Base-by-base conservation (phyloP, 1,284 basidiomycete species). In the Coriolopsis trogii region DNA sequence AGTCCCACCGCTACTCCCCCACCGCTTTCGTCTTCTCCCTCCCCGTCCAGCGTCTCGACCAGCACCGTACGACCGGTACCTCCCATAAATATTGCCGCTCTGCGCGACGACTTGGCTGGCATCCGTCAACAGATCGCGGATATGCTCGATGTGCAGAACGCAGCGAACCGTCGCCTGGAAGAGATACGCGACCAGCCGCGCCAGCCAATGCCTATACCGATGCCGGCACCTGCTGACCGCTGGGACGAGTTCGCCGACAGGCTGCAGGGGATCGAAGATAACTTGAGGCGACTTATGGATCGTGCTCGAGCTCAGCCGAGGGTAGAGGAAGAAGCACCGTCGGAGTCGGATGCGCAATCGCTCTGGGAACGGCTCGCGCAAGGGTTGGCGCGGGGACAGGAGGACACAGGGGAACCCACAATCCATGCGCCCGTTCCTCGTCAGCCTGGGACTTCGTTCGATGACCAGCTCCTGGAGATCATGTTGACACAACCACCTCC, bases 401-500 rank as follows among this genome's bases (percentile, higher is more conserved):
- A 46, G 23, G 55, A 59, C 6, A 45, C 57, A 41, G 61, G 65
- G 2, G 63, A 63, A 3, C 58, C 66, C 12, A 67, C 70, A 0
- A 64, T 79, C 23, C 70, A 70, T 34, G 69, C 72, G 51, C 80
- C 80, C 7, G 64, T 69, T 1, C 74, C 78, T 4, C 61, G 66
- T 13, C 73, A 67, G 16, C 51, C 74, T 12, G 79, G 77, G 9
- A 77, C 73, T 3, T 78, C 82, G 0, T 70, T 87, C 31, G 78
- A 79, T 10, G 77, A 85, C 48, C 77, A 81, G 49, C 64, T 89
- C 7, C 77, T 82, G 45, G 81, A 84, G n/a, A 73, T 87, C 16
- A 59, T 87, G 29, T 72, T 76, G 25, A 67, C 79, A 13, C 72
- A 71, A 9, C 67, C 73, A 10, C 68, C 69, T 25, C 61, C 74